A percentile compares a stretch with the other conserved stretches of the same genome.
These are phyloP conservation scores for Protomyces inundatus DNA, from an alignment of 1,139 yeast genomes.

Conservation along the genomic window DNA sequence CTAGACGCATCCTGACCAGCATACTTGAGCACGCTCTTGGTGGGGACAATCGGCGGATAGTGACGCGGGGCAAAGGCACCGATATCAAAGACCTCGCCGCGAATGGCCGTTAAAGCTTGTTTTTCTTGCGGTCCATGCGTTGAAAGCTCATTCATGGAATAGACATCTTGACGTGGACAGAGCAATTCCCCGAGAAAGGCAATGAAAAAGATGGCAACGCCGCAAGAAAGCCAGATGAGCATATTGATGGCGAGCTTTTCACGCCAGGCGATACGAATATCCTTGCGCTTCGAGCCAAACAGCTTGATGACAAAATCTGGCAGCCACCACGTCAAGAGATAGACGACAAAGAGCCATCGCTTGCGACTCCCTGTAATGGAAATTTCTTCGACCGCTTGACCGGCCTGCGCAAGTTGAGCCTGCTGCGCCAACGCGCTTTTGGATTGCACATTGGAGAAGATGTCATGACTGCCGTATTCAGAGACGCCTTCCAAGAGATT, in stretches of 20 bases:
- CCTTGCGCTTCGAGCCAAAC: constrained; percentile 40
- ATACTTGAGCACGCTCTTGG: constrained; percentile 37
- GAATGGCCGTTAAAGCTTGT: constrained; percentile 39
- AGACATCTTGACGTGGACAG: constrained; percentile 43
- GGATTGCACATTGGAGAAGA: not conserved
- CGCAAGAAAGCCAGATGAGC: constrained; percentile 43
- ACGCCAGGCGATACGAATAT: constrained; percentile 44
- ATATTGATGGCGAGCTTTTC: constrained; percentile 44
- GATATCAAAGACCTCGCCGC: constrained; percentile 43
- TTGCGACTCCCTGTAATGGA: constrained; percentile 34
- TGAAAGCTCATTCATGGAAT: constrained; percentile 38
- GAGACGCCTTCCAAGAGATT: not conserved
- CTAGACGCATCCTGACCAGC: constrained; percentile 41
- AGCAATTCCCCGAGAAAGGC: constrained; percentile 43
- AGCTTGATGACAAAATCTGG: constrained; percentile 40
- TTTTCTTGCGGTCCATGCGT: constrained; percentile 36
- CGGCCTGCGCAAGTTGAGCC: not conserved
- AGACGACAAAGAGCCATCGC: constrained; percentile 42
- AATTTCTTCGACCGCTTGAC: not conserved
- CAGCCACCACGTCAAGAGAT: constrained; percentile 42
- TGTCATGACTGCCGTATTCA: not conserved
- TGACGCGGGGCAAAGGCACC: constrained; percentile 42
- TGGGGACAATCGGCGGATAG: constrained; percentile 42
- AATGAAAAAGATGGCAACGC: constrained; percentile 39
- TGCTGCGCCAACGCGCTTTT: not conserved